Conservation (phyloP, 208 protist species). For the Herpetomonas tarakana region DNA sequence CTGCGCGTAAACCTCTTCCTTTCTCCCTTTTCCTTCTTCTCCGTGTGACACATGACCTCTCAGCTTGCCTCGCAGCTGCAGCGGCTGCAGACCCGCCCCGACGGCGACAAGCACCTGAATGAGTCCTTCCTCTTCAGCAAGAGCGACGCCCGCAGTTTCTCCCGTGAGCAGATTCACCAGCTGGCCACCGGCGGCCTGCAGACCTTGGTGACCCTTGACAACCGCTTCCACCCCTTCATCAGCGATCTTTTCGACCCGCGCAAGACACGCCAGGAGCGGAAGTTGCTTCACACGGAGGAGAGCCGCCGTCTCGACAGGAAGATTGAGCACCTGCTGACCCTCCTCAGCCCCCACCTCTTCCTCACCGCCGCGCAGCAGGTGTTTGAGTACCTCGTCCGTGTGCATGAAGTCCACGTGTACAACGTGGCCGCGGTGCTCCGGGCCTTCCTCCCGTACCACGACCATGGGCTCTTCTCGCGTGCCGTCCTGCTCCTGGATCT, state of each 20-base stretch:
- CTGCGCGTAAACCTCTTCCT: no score
- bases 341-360: slow-evolving; percentile 84
- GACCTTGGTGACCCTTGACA: slow-evolving; percentile 75
- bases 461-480: slow-evolving; percentile 82
- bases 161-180: slow-evolving; percentile 82
- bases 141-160: slow-evolving; percentile 67
- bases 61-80: slow-evolving; percentile 81
- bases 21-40: no score
- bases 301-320: slow-evolving; percentile 29
- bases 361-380: slow-evolving; percentile 83
- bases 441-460: slow-evolving; percentile 82
- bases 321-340: slow-evolving; percentile 65
- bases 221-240: slow-evolving; percentile 79
- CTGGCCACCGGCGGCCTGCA: slow-evolving; percentile 69
- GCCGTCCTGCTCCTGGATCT: slow-evolving; percentile 77
- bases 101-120: slow-evolving; percentile 48
- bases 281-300: slow-evolving; percentile 39
- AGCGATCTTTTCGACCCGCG: slow-evolving; percentile 59
- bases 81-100: slow-evolving; percentile 66
- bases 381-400: slow-evolving; percentile 83
- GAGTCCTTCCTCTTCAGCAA: slow-evolving; percentile 82
- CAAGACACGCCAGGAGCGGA: slow-evolving; percentile 64
- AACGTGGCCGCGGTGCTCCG: slow-evolving; percentile 67
- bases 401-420: slow-evolving; percentile 85
- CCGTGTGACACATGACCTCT: slow-evolving; percentile 78